These are phyloP conservation scores for Ceratocystis papillata DNA, from an alignment of 2,329 filamentous ascomycete genomes.

Conservation along the genomic window DNA sequence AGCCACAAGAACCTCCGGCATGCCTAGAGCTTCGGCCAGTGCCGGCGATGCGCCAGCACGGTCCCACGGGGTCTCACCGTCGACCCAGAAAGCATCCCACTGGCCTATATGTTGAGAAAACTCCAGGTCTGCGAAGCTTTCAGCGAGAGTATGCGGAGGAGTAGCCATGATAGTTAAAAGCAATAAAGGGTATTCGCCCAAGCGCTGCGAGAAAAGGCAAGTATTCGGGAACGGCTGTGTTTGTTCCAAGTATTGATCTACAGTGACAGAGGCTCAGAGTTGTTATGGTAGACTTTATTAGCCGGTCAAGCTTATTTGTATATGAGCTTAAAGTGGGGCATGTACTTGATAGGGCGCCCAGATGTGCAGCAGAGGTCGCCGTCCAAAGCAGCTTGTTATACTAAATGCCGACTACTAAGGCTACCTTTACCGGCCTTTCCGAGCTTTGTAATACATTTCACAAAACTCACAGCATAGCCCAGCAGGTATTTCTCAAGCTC, in stretches of 20 bases:
- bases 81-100: slow-evolving; percentile 43
- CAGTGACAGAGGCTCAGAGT: not conserved
- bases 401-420: no score
- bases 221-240: not conserved
- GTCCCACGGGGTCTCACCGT: slow-evolving; percentile 45
- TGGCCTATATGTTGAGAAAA: slow-evolving; percentile 30
- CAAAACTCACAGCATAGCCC: no score
- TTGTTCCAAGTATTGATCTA: not conserved
- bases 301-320: not conserved
- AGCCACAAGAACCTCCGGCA: slow-evolving; percentile 24
- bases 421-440: no score
- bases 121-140: slow-evolving; percentile 2
- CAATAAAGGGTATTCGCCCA: no score
- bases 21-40: slow-evolving; percentile 41
- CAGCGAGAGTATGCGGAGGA: not conserved
- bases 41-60: slow-evolving; percentile 43
- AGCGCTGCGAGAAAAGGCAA: not conserved
- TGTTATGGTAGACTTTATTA: not conserved
- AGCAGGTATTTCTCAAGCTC: no score
- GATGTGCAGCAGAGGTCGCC: not conserved
- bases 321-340: no score
- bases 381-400: no score
- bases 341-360: not conserved
- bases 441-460: no score
- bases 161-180: not conserved